A percentile compares a stretch with the other conserved stretches of the same genome.
These are phyloP conservation scores for Coccomyxa sp. DNA, from an alignment of 139 green algal genomes.

Conservation along the genomic window DNA sequence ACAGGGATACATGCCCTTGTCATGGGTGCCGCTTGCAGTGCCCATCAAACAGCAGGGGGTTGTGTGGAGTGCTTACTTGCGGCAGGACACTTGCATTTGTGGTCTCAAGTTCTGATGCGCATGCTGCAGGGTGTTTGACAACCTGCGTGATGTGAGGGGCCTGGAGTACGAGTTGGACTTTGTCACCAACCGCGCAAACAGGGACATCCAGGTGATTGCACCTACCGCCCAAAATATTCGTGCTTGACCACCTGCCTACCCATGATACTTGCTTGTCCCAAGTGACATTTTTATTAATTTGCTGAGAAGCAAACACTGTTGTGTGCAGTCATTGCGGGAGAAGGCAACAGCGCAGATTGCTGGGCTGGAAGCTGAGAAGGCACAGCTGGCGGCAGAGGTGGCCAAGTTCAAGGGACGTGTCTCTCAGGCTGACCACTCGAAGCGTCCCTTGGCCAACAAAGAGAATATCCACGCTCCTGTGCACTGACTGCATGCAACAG, in stretches of 20 bases:
- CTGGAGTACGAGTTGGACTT: conserved; percentile 64
- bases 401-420: neutral
- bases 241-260: neutral
- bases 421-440: neutral
- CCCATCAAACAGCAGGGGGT: neutral
- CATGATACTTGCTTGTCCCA: neutral
- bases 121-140: conserved; percentile 38
- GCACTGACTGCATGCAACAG: neutral
- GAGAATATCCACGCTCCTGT: neutral
- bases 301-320: neutral
- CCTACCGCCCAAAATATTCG: neutral
- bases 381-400: neutral
- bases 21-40: neutral
- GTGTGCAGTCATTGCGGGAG: neutral
- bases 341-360: neutral
- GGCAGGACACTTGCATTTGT: neutral
- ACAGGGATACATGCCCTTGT: neutral
- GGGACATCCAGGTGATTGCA: conserved; percentile 21
- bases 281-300: neutral
- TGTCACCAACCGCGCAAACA: conserved; percentile 26
- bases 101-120: neutral
- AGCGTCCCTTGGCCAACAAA: neutral
- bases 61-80: neutral
- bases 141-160: conserved; percentile 51
- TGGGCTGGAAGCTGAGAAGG: neutral